phyloP scores from a whole-genome alignment of 805 yeast species.

The Sugiyamaella americana region DNA sequence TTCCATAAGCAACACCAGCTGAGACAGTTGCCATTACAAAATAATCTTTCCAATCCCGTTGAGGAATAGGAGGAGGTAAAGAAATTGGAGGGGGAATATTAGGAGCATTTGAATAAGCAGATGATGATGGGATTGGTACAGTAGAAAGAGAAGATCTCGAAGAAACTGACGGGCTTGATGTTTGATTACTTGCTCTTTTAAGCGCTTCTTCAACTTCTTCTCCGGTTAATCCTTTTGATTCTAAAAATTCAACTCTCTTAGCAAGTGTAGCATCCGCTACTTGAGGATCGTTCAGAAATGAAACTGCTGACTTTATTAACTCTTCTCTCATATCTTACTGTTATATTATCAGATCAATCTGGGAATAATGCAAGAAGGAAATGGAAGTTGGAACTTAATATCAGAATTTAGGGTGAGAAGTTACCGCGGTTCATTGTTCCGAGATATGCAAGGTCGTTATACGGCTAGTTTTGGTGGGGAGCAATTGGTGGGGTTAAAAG shows the following conservation, averaged over 20 bases:
- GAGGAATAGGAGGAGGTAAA: slow-evolving; percentile 75
- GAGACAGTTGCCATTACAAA: slow-evolving; percentile 98
- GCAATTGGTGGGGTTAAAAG: no score
- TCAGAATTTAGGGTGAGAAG: no score
- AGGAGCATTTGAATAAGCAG: slow-evolving; percentile 14
- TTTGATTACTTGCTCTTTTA: not conserved
- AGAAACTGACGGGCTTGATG: slow-evolving; percentile 32
- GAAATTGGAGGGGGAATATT: slow-evolving; percentile 23
- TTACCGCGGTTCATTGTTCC: no score
- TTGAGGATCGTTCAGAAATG: slow-evolving; percentile 71
- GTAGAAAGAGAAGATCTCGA: slow-evolving; percentile 14
- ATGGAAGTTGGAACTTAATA: no score
- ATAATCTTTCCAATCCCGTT: slow-evolving; percentile 92
- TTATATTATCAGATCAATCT: no score
- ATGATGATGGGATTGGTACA: no score
- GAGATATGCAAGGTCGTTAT: no score
- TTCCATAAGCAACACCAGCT: slow-evolving; percentile 81
- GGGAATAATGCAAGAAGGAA: no score
- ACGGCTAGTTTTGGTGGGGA: no score
- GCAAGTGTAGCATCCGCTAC: slow-evolving; percentile 70
- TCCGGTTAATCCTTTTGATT: slow-evolving; percentile 73
- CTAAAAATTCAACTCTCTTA: slow-evolving; percentile 81
- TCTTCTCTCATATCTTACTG: slow-evolving; percentile 53
- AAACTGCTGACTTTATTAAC: slow-evolving; percentile 68
- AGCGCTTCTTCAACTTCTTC: slow-evolving; percentile 79